Conservation (phyloP, 176 grass and related monocot species). For the Panicum miliaceum region DNA sequence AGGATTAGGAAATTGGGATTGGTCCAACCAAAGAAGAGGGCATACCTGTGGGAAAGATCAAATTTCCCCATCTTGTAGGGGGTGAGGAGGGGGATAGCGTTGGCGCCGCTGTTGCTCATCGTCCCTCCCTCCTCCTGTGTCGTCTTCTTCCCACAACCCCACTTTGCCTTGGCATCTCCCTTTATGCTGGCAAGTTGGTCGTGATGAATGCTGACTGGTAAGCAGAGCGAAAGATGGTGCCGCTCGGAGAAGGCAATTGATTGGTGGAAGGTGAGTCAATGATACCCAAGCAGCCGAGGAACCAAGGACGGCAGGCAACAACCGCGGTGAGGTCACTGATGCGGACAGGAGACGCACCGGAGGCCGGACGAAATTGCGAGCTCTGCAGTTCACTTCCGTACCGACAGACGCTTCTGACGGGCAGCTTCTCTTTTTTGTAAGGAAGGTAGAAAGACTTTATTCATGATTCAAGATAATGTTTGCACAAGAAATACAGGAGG, state of each 20-base stretch:
- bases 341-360: neutral
- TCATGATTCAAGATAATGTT: too few species aligned
- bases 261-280: neutral
- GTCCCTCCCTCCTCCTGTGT: neutral
- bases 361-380: neutral
- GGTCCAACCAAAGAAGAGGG: neutral
- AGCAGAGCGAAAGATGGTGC: neutral
- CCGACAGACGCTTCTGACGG: too few species aligned
- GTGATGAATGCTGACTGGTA: neutral
- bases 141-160: neutral
- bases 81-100: slow-evolving; percentile 43
- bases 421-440: too few species aligned
- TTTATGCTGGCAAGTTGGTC: neutral
- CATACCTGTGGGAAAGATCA: slow-evolving; percentile 59
- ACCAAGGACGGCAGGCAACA: neutral
- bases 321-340: neutral
- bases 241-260: neutral
- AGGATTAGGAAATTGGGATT: neutral
- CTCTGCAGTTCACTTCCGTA: neutral
- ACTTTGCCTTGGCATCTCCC: neutral
- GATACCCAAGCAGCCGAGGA: neutral
- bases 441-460: too few species aligned
- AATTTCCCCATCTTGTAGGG: slow-evolving; percentile 67
- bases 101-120: slow-evolving; percentile 13
- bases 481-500: too few species aligned